These are phyloP conservation scores for Gloeophyllum trabeum DNA, from an alignment of 768 basidiomycete genomes.

Conservation along the genomic window DNA sequence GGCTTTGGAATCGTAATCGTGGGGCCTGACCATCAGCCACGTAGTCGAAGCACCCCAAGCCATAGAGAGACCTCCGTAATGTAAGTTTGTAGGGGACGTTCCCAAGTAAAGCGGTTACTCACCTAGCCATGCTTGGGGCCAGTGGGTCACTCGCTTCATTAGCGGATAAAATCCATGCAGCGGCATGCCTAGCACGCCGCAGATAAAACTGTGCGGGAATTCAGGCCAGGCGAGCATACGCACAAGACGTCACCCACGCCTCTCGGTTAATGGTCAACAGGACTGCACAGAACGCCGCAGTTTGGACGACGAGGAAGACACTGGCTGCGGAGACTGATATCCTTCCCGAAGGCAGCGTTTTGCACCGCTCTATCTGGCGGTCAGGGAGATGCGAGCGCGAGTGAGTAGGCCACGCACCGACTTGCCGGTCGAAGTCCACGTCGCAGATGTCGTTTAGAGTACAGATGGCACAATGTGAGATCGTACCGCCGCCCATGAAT, in stretches of 20 bases:
- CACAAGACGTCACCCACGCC: no score
- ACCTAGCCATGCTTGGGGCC: conserved; percentile 56
- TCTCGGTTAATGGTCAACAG: no score
- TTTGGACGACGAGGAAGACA: conserved; percentile 10
- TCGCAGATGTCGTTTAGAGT: conserved; percentile 51
- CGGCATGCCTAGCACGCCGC: conserved; percentile 2
- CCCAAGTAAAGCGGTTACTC: conserved; percentile 49
- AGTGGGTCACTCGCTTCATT: conserved; percentile 43
- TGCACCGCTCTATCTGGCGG: no score
- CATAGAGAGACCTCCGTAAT: conserved; percentile 1
- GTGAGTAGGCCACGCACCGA: conserved; percentile 39
- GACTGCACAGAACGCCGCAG: conserved; percentile 6
- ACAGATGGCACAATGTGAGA: conserved; percentile 42
- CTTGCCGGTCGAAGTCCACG: conserved; percentile 36
- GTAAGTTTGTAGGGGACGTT: conserved; percentile 14
- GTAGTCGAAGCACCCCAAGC: conserved; percentile 16
- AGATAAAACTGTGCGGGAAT: neutral
- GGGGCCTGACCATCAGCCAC: neutral
- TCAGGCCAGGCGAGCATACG: neutral
- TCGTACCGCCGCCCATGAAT: no score
- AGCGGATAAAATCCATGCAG: conserved; percentile 30
- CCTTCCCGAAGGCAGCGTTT: conserved; percentile 11
- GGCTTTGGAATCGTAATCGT: no score
- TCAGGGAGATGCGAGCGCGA: no score
- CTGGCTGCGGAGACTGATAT: conserved; percentile 11